These are phyloP conservation scores for Dryadomyces quercus-mongolicae DNA, from an alignment of 2,329 filamentous ascomycete genomes.

Conservation along the genomic window DNA sequence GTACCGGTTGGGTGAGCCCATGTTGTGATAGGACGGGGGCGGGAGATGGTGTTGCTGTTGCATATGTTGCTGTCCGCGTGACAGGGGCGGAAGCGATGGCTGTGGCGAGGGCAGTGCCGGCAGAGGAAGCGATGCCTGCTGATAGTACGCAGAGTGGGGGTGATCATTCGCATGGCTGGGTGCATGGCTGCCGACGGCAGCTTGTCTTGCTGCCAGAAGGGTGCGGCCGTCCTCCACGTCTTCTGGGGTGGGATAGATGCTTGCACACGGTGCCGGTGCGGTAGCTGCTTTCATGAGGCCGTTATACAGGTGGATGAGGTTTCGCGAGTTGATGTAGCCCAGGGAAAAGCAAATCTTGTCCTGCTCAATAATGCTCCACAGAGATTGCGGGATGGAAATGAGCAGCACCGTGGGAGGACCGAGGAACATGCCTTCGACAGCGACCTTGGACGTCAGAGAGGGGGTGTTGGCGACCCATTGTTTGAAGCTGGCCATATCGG, in stretches of 20 bases:
- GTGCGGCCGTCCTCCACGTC: conserved; percentile 46
- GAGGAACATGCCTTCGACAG: conserved; percentile 56
- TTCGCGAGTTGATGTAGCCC: conserved; percentile 54
- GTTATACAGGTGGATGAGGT: conserved; percentile 53
- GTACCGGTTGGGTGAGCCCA: not conserved
- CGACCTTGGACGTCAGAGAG: conserved; percentile 42
- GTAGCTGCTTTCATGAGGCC: conserved; percentile 37
- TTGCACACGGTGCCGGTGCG: conserved; percentile 11
- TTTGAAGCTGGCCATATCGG: conserved; percentile 54
- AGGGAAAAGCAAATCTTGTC: conserved; percentile 56
- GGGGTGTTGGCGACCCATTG: conserved; percentile 53
- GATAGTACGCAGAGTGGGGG: not conserved
- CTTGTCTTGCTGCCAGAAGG: conserved; percentile 39
- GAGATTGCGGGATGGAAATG: conserved; percentile 51
- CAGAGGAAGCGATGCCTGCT: not conserved
- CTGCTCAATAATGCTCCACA: conserved; percentile 53
- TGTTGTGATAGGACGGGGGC: conserved; percentile 3
- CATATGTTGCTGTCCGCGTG: not conserved
- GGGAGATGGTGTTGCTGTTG: conserved; percentile 2
- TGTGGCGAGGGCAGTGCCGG: conserved; percentile 2
- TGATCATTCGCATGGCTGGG: conserved; percentile 1
- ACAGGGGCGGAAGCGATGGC: conserved; percentile 2
- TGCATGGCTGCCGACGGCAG: conserved; percentile 15
- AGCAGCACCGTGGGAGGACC: conserved; percentile 54
- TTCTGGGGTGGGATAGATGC: conserved; percentile 28